Percentiles rank a stretch among this genome's conserved stretches.
Evolutionary conservation across 306 rosid species (phyloP).

Genomic region (Luffa aegyptiaca): DNA sequence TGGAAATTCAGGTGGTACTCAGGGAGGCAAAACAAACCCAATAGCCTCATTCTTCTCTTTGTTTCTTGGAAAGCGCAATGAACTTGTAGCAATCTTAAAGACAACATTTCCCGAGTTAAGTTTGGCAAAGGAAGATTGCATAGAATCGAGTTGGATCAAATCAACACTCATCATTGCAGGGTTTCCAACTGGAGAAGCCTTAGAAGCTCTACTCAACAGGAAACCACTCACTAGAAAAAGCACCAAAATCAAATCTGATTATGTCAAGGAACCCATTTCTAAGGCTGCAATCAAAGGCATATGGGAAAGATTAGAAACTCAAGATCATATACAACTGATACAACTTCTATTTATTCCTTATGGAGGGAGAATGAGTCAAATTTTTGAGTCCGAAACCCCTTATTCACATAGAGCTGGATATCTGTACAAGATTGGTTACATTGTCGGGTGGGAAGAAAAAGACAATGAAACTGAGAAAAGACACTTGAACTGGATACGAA

Average conservation of each 20-base stretch:
- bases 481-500: slow-evolving; percentile 57
- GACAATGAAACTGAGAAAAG: slow-evolving; percentile 19
- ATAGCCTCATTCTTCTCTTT: background rate
- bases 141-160: background rate
- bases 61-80: background rate
- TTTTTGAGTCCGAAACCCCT: slow-evolving; percentile 42
- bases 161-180: background rate
- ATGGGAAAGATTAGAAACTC: too few relatives aligned
- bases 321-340: too few relatives aligned
- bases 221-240: background rate
- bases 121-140: background rate
- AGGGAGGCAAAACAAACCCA: background rate
- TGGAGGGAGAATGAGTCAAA: too few relatives aligned
- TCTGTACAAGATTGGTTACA: slow-evolving; percentile 48
- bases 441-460: slow-evolving; percentile 32
- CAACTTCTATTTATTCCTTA: too few relatives aligned
- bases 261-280: background rate
- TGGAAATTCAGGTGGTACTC: background rate
- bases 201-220: background rate
- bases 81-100: background rate
- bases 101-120: background rate
- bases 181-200: background rate
- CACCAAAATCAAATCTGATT: background rate
- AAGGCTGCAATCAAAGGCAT: background rate
- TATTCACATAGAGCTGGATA: slow-evolving; percentile 66